Percentiles rank a stretch among this genome's conserved stretches.
Evolutionary conservation across 495 filamentous ascomycete species (phyloP).

Genomic region (Clavariopsis aquatica): DNA sequence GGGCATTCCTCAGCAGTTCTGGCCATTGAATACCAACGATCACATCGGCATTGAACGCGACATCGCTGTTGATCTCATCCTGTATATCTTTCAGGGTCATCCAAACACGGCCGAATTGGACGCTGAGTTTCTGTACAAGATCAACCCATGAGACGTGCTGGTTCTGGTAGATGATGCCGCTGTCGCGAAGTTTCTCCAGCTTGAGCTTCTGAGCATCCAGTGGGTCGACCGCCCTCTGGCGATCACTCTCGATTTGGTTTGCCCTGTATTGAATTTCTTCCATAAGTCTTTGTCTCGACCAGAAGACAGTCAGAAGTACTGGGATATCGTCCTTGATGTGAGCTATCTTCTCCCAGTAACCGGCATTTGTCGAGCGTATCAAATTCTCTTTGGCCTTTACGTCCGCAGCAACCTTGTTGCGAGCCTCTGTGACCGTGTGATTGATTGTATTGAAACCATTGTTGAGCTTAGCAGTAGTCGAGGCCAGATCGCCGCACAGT

Average conservation of each 20-base stretch:
- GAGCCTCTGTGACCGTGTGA: constrained; percentile 11
- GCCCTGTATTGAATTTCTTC: constrained; percentile 11
- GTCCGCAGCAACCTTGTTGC: constrained; percentile 17
- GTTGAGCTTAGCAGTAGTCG: constrained; percentile 17
- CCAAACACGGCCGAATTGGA: constrained; percentile 16
- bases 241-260: constrained; percentile 16
- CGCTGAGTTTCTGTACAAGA: constrained; percentile 19
- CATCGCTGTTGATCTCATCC: constrained; percentile 17
- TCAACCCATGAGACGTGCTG: constrained; percentile 18
- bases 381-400: constrained; percentile 16
- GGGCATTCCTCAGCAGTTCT: constrained; percentile 14
- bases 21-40: constrained; percentile 19
- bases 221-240: constrained; percentile 18
- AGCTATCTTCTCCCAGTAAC: constrained; percentile 16
- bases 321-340: constrained; percentile 19
- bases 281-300: constrained; percentile 19
- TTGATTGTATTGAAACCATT: constrained; percentile 17
- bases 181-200: constrained; percentile 17
- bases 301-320: constrained; percentile 13
- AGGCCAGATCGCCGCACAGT: constrained; percentile 15
- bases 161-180: constrained; percentile 17
- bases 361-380: constrained; percentile 18
- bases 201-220: constrained; percentile 18
- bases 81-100: constrained; percentile 17
- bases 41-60: constrained; percentile 18